phyloP scores from a whole-genome alignment of 352 stramenopile species.

The Sclerospora graminicola region DNA sequence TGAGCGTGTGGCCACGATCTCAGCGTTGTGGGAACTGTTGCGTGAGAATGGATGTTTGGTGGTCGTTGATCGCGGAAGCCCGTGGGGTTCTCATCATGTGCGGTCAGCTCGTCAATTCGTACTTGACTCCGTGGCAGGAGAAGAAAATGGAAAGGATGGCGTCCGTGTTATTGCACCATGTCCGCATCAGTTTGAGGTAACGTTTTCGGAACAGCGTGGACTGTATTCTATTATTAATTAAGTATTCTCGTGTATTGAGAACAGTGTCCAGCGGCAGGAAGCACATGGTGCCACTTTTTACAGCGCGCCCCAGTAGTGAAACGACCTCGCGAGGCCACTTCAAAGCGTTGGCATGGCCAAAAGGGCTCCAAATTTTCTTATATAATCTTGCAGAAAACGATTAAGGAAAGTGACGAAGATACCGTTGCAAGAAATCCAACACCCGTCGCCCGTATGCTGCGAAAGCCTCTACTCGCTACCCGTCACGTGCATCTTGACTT shows the following conservation, averaged over 20 bases:
- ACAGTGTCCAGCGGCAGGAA: constrained; percentile 55
- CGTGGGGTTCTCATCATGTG: constrained; percentile 76
- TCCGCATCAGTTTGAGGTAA: constrained; percentile 58
- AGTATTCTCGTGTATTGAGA: constrained; percentile 1
- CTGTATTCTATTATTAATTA: neutral
- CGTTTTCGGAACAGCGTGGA: neutral
- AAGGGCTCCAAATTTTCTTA: constrained; percentile 85
- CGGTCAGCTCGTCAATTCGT: constrained; percentile 81
- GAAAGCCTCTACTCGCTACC: constrained; percentile 55
- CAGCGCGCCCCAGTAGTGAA: constrained; percentile 68
- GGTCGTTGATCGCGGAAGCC: constrained; percentile 68
- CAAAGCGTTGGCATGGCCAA: constrained; percentile 77
- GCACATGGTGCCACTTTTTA: constrained; percentile 83
- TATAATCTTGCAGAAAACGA: constrained; percentile 65
- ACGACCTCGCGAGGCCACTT: constrained; percentile 56
- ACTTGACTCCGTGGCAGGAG: constrained; percentile 48
- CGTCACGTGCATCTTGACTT: constrained; percentile 77
- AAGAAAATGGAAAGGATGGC: constrained; percentile 19
- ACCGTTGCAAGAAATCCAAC: constrained; percentile 18
- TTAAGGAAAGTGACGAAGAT: constrained; percentile 12
- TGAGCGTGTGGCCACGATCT: constrained; percentile 66
- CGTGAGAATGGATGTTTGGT: constrained; percentile 64
- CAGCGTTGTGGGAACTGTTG: constrained; percentile 70
- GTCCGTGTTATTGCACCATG: constrained; percentile 62
- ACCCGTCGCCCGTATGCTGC: constrained; percentile 50